A percentile compares a stretch with the other conserved stretches of the same genome.
phyloP scores from a whole-genome alignment of 768 basidiomycete species.

The Suillus ampliporus region DNA sequence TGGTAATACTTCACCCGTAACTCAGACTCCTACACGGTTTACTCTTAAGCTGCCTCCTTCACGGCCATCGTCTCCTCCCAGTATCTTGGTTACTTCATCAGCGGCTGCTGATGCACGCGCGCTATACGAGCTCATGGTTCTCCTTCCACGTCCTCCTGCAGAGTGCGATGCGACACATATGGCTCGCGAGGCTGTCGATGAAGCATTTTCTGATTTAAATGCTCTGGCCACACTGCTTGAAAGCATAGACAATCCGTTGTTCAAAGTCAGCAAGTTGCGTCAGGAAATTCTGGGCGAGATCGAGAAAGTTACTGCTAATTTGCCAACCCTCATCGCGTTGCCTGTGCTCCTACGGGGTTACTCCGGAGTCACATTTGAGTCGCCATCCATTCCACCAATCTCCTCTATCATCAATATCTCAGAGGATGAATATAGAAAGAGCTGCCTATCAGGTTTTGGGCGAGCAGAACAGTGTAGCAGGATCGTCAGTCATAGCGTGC shows the following conservation, averaged over 20 bases:
- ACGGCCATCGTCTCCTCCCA: conserved; percentile 68
- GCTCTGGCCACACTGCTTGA: conserved; percentile 65
- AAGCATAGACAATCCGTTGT: conserved; percentile 43
- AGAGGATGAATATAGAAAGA: conserved; percentile 68
- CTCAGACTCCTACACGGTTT: conserved; percentile 65
- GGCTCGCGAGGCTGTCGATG: conserved; percentile 83
- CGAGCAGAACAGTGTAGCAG: conserved; percentile 76
- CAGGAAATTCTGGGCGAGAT: conserved; percentile 48
- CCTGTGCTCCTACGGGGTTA: conserved; percentile 64
- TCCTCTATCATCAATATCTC: conserved; percentile 59
- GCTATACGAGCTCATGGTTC: conserved; percentile 63
- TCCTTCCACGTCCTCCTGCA: conserved; percentile 64
- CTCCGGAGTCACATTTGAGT: conserved; percentile 25
- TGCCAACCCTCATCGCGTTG: conserved; percentile 78
- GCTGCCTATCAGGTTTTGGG: conserved; percentile 75
- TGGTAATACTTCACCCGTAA: conserved; percentile 55
- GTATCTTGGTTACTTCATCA: conserved; percentile 40
- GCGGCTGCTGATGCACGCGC: conserved; percentile 63
- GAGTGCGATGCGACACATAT: conserved; percentile 54
- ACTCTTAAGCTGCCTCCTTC: conserved; percentile 69
- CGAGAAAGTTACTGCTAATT: conserved; percentile 58
- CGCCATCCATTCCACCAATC: not conserved
- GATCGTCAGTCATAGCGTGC: conserved; percentile 60
- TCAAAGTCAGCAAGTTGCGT: conserved; percentile 23
- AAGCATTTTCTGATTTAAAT: conserved; percentile 70